Conservation (phyloP, 306 rosid genomes). For the Castanea sativa region DNA sequence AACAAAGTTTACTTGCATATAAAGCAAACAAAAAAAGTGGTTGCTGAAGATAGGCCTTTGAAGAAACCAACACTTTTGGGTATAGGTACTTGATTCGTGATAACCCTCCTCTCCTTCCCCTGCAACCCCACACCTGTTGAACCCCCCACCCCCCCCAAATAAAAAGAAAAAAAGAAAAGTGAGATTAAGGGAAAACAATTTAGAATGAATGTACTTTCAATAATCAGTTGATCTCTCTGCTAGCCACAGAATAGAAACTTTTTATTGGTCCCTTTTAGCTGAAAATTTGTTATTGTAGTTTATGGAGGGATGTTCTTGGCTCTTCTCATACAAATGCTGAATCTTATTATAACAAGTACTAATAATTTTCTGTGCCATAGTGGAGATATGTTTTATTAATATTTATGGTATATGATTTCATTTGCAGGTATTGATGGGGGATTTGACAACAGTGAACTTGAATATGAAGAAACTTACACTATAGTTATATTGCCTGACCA, state of each 20-base stretch:
- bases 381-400: background rate
- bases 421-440: conserved; percentile 88
- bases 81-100: conserved; percentile 48
- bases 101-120: background rate
- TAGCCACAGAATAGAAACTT: background rate
- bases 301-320: conserved; percentile 10
- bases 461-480: conserved; percentile 67
- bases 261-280: background rate
- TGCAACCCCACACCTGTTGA: too few relatives aligned
- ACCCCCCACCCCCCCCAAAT: too few relatives aligned
- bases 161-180: too few relatives aligned
- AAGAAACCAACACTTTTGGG: conserved; percentile 89
- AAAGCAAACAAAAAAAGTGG: conserved; percentile 61
- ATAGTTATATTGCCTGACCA: conserved; percentile 74
- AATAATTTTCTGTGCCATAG: background rate
- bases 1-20: conserved; percentile 84
- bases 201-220: too few relatives aligned
- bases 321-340: background rate
- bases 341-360: background rate
- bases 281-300: conserved; percentile 1
- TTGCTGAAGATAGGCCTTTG: conserved; percentile 84
- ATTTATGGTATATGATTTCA: conserved; percentile 4
- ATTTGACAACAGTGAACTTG: conserved; percentile 75
- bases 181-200: too few relatives aligned
- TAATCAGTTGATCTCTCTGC: too few relatives aligned